Evolutionary conservation across 2,329 filamentous ascomycete genomes (phyloP).

Genomic region (Colletotrichum sp.): DNA sequence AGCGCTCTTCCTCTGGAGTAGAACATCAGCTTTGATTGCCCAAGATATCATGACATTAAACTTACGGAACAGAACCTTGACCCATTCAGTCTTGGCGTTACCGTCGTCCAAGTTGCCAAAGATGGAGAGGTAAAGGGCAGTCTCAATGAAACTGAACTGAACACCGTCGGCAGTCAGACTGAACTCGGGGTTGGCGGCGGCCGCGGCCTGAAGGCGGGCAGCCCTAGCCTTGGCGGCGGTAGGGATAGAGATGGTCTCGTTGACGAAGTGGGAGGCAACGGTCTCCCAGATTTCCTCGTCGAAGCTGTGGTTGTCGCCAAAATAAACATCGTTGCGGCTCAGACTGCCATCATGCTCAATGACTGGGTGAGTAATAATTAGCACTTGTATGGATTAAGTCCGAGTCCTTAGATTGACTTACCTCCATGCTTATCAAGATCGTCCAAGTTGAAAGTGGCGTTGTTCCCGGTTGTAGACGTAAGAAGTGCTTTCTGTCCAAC

Average conservation of each 20-base stretch:
- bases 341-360: conserved; percentile 40
- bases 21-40: not conserved
- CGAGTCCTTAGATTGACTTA: not conserved
- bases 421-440: conserved; percentile 30
- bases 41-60: not conserved
- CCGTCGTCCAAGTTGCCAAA: conserved; percentile 25
- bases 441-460: conserved; percentile 31
- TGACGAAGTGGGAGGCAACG: conserved; percentile 24
- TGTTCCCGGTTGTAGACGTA: conserved; percentile 32
- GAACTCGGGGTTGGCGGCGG: conserved; percentile 29
- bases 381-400: not conserved
- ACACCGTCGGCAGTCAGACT: conserved; percentile 14
- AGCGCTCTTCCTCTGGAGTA: conserved; percentile 15
- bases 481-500: conserved; percentile 18
- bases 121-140: conserved; percentile 25
- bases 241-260: conserved; percentile 29
- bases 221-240: conserved; percentile 31
- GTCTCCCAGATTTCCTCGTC: conserved; percentile 29
- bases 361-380: conserved; percentile 20
- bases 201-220: conserved; percentile 28
- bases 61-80: conserved; percentile 24
- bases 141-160: conserved; percentile 26
- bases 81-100: conserved; percentile 24
- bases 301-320: conserved; percentile 36
- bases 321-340: conserved; percentile 31